Evolutionary conservation across 176 grass and related monocot genomes (phyloP).

Genomic region (Thinopyrum elongatum): DNA sequence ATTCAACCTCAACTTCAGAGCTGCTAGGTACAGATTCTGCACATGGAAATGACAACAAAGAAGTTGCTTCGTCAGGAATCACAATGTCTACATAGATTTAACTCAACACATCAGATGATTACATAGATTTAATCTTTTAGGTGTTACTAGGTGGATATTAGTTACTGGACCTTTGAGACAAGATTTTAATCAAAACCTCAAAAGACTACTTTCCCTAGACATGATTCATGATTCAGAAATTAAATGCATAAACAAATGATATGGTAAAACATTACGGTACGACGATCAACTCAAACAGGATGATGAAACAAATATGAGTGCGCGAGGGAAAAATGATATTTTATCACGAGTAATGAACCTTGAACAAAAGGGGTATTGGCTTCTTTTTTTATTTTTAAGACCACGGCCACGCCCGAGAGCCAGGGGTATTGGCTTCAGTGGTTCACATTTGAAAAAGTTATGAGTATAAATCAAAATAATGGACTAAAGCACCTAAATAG

Average conservation of each 20-base stretch:
- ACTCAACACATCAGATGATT: no score
- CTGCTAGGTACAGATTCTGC: no score
- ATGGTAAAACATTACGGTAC: background rate
- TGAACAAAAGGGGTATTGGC: background rate
- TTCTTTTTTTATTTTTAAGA: no score
- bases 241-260: background rate
- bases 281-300: background rate
- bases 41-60: no score
- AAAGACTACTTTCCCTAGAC: background rate
- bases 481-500: background rate
- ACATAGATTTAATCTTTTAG: slow-evolving; percentile 29
- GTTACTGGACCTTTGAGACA: background rate
- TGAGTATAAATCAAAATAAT: background rate
- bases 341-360: background rate
- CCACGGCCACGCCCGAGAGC: no score
- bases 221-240: background rate
- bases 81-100: no score
- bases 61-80: no score
- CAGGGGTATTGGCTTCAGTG: background rate
- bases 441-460: background rate
- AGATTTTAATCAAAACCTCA: background rate
- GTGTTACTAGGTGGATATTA: slow-evolving; percentile 47
- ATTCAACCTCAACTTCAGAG: no score
- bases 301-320: background rate
- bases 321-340: background rate